Base-by-base conservation (phyloP, 495 filamentous ascomycete species). In the Ramalina peruviana region DNA sequence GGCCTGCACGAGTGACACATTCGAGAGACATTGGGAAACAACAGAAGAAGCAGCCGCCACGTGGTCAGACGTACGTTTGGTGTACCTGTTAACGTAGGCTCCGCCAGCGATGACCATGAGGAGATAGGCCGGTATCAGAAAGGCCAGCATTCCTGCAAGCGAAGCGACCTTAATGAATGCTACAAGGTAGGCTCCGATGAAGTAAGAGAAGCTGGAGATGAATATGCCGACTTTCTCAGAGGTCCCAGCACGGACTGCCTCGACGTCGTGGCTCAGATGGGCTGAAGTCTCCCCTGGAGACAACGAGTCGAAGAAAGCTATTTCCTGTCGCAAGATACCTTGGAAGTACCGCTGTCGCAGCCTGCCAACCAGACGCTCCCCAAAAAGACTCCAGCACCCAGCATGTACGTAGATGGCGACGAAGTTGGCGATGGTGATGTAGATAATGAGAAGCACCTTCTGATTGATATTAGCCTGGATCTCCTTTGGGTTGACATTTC, bases 181-280 rank as follows among this genome's bases (percentile, higher is more conserved):
- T 5, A 83, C 74, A 38, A 81, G 66, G 52, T 81, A 85, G 3
- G 78, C 72, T 1, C 75, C 75, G 23, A 82, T 52, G 56, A 85
- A 82, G 57, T 80, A 82, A 12, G 75, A 71, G 11, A 80, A 52
- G 36, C 71, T 74, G 33, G 70, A 67, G 27, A 83, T 59, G 40
- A 70, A 72, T 6, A 83, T 72, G 27, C 79, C 80, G 13, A 80
- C 78, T 56, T 85, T 85, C 61, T 85, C 81, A 1, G 76, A 75
- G 10, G 79, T 81, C 20, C 81, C 81, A 0, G 72, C 72, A 30
- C 72, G 76, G 50, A 83, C 76, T 6, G 72, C 69, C 44, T 76
- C 71, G 27, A 82, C 75, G 53, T 85, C 80, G 42, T 65, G 68
- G 36, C 68, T 79, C 15, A 85, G 64, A 30, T 78, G 68, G 19